phyloP scores from a whole-genome alignment of 257 asterid genomes.

The Solanum bulbocastanum region DNA sequence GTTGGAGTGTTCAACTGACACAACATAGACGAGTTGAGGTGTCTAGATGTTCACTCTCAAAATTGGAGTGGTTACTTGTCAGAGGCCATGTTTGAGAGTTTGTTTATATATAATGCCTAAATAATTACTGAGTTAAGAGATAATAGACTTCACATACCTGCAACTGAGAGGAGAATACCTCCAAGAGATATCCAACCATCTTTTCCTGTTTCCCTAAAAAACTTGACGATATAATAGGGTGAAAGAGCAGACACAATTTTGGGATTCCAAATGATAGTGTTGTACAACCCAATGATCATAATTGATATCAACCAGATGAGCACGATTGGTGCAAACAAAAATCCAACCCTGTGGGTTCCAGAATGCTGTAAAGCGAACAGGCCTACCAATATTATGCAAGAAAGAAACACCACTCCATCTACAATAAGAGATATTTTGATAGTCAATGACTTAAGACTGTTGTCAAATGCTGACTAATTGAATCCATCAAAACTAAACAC shows the following conservation, averaged over 20 bases:
- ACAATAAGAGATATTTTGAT: background rate
- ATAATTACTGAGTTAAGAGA: background rate
- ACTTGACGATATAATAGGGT: conserved; percentile 21
- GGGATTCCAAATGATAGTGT: conserved; percentile 22
- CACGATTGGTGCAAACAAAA: conserved; percentile 31
- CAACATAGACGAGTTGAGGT: background rate
- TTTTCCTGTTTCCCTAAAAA: conserved; percentile 14
- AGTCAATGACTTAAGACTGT: background rate
- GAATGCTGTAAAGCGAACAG: conserved; percentile 28
- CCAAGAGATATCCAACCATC: conserved; percentile 35
- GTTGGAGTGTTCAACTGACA: background rate
- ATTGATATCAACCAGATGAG: conserved; percentile 28
- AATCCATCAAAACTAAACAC: conserved; percentile 14
- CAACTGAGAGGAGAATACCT: conserved; percentile 31
- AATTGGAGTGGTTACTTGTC: background rate
- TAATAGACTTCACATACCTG: conserved; percentile 15
- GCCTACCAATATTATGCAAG: conserved; percentile 27
- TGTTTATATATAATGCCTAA: background rate
- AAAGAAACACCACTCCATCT: conserved; percentile 20
- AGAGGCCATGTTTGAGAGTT: background rate
- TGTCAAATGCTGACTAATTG: background rate
- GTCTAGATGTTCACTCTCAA: background rate
- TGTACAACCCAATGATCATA: conserved; percentile 24
- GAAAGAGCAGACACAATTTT: conserved; percentile 22
- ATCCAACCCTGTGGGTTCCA: conserved; percentile 30